These are phyloP conservation scores for Geosmithia flava DNA, from an alignment of 2,329 filamentous ascomycete species.

Conservation along the genomic window DNA sequence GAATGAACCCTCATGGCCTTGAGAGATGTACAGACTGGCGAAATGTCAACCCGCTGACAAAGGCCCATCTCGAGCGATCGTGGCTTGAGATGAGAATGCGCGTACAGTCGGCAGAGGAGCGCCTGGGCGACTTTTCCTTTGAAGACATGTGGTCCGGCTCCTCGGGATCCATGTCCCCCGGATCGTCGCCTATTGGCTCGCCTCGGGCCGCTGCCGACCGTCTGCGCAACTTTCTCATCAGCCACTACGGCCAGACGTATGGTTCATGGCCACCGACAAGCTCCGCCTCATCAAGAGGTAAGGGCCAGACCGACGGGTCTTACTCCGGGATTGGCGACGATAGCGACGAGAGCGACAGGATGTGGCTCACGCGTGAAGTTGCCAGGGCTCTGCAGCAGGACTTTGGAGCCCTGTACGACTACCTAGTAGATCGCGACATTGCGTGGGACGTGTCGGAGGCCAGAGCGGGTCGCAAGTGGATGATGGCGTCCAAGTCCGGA, in stretches of 20 bases:
- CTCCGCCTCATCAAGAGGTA: background rate
- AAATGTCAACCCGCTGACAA: constrained; percentile 46
- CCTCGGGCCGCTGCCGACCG: constrained; percentile 44
- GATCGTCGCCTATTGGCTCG: constrained; percentile 18
- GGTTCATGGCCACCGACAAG: constrained; percentile 47
- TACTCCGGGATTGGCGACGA: constrained; percentile 6
- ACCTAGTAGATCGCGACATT: constrained; percentile 55
- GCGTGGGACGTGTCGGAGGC: constrained; percentile 53
- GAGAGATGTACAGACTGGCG: constrained; percentile 43
- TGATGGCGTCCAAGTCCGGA: constrained; percentile 38
- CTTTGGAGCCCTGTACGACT: constrained; percentile 59
- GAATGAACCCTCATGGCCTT: constrained; percentile 43
- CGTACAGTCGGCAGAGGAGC: constrained; percentile 49
- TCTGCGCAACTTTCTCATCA: constrained; percentile 46
- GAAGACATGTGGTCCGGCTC: constrained; percentile 43
- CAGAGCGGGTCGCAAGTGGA: constrained; percentile 50
- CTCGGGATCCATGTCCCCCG: constrained; percentile 8
- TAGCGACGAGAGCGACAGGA: constrained; percentile 23
- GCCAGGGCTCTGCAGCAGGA: constrained; percentile 47
- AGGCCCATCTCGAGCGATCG: constrained; percentile 48
- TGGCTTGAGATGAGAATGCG: constrained; percentile 49
- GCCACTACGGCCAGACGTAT: constrained; percentile 42
- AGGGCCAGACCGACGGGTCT: background rate
- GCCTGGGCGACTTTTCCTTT: constrained; percentile 47
- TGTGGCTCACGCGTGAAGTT: constrained; percentile 50